Evolutionary conservation across 345 rosid genomes (phyloP).

Genomic region (Corymbia maculata): DNA sequence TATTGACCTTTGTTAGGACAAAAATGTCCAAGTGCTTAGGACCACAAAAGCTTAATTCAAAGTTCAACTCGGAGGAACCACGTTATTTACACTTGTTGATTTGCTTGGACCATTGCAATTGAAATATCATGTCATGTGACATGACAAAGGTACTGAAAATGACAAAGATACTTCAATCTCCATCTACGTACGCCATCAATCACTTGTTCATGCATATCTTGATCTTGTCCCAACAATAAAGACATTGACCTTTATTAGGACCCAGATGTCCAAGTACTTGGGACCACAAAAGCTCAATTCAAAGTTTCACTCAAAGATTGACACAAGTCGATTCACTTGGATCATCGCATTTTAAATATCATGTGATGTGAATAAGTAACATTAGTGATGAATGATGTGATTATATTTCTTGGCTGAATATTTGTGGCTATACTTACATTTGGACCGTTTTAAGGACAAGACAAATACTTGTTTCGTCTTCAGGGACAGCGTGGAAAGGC

Average conservation of each 20-base stretch:
- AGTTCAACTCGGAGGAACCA: not conserved
- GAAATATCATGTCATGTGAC: not conserved
- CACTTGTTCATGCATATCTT: not conserved
- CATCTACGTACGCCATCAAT: not conserved
- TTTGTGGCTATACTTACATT: not conserved
- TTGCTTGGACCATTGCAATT: not conserved
- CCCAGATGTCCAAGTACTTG: not conserved
- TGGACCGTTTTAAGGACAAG: not conserved
- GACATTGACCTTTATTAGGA: not conserved
- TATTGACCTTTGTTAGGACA: not conserved
- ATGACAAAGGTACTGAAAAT: not conserved
- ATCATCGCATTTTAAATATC: not conserved
- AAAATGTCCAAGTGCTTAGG: not conserved
- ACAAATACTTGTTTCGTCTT: no score
- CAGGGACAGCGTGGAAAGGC: not conserved
- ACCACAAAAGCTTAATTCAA: not conserved
- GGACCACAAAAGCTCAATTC: not conserved
- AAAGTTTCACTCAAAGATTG: not conserved
- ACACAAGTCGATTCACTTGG: not conserved
- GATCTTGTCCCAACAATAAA: not conserved
- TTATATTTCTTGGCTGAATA: not conserved
- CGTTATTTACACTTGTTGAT: not conserved
- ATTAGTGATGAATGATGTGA: not conserved
- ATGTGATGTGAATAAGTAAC: not conserved
- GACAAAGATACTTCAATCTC: not conserved